Percentiles rank a stretch among this genome's conserved stretches.
These are phyloP conservation scores for Carex myosuroides DNA, from an alignment of 176 grass and related monocot genomes.

Conservation along the genomic window DNA sequence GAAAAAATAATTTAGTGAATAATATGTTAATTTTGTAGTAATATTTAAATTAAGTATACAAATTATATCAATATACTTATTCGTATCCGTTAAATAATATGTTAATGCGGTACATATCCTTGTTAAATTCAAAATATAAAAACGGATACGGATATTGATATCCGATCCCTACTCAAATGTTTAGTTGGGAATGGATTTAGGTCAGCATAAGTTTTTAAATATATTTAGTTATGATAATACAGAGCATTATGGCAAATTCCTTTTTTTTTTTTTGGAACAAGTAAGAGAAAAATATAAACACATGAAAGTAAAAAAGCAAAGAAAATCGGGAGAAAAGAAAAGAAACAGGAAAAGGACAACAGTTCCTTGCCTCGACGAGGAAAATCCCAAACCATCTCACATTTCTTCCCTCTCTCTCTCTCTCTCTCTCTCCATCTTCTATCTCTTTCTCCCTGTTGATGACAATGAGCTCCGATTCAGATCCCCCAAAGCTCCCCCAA, in stretches of 20 bases:
- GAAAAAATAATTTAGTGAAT: too few relatives aligned
- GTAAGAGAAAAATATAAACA: background rate
- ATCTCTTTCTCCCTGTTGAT: constrained; percentile 8
- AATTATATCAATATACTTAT: too few relatives aligned
- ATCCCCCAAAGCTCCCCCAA: constrained; percentile 16
- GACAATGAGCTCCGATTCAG: constrained; percentile 26
- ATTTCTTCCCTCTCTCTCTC: background rate
- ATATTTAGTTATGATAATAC: background rate
- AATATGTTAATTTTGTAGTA: too few relatives aligned
- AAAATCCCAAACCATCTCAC: background rate
- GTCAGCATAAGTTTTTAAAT: too few relatives aligned
- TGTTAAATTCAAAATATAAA: too few relatives aligned
- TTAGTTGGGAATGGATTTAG: too few relatives aligned
- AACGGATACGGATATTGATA: too few relatives aligned
- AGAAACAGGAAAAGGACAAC: background rate
- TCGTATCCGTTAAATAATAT: too few relatives aligned
- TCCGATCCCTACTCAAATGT: background rate
- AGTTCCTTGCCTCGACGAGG: background rate
- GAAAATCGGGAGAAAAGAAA: background rate
- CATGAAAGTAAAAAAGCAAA: background rate
- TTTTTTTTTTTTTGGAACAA: background rate
- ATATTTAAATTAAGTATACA: too few relatives aligned
- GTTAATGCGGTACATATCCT: too few relatives aligned
- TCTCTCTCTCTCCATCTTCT: background rate
- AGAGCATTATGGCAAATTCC: background rate